These are phyloP conservation scores for Pseudocercospora fijiensis DNA, from an alignment of 2,329 filamentous ascomycete genomes.

Conservation along the genomic window DNA sequence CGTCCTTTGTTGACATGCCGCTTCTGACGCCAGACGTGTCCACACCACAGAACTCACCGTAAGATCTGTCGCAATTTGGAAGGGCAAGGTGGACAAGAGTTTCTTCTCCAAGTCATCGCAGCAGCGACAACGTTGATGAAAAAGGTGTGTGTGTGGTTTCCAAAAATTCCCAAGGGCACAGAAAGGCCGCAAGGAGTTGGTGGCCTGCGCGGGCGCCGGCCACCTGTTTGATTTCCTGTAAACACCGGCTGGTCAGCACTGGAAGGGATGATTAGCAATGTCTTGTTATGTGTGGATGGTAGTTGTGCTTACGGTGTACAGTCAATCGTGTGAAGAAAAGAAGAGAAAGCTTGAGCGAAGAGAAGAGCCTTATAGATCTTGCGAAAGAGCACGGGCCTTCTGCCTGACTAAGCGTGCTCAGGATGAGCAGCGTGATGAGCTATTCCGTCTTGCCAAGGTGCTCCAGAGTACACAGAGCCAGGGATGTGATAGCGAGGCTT, in stretches of 20 bases:
- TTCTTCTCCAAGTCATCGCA: constrained; percentile 13
- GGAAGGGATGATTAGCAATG: background rate
- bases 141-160: background rate
- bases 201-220: background rate
- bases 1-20: no score
- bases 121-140: constrained; percentile 14
- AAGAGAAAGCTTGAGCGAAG: background rate
- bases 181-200: background rate
- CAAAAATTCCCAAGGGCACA: constrained; percentile 4
- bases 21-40: background rate
- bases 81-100: background rate
- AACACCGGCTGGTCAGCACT: background rate
- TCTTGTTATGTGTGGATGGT: background rate
- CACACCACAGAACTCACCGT: background rate
- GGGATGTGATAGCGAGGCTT: background rate
- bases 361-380: background rate
- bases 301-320: background rate
- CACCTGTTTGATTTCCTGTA: background rate
- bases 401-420: background rate
- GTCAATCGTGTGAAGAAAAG: background rate
- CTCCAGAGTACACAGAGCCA: background rate
- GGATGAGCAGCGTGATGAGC: background rate
- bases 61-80: background rate
- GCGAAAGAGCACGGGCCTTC: background rate
- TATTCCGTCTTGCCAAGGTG: background rate